Percentiles rank a stretch among this genome's conserved stretches.
Evolutionary conservation across 345 rosid species (phyloP).

Genomic region (Dovyalis caffra): DNA sequence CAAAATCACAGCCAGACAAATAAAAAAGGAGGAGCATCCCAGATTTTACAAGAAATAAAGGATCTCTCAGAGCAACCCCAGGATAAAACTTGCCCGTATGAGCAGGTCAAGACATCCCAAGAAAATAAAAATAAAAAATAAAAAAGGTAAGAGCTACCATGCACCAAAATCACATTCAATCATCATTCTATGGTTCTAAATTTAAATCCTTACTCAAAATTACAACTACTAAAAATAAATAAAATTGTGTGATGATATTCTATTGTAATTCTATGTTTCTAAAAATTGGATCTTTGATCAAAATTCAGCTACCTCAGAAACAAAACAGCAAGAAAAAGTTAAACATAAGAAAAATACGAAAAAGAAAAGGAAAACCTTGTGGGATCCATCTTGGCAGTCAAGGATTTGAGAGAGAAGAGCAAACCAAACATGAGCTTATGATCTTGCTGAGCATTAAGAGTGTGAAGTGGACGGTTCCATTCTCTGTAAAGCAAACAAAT

Average conservation of each 20-base stretch:
- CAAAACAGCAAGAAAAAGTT: background rate
- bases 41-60: too few relatives aligned
- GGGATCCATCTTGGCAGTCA: conserved; percentile 96
- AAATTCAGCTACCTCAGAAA: background rate
- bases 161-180: background rate
- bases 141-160: too few relatives aligned
- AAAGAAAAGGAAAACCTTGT: conserved; percentile 38
- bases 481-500: conserved; percentile 88
- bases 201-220: background rate
- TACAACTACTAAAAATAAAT: background rate
- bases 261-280: background rate
- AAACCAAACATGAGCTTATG: conserved; percentile 97
- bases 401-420: conserved; percentile 96
- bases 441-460: conserved; percentile 82
- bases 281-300: background rate
- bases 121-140: too few relatives aligned
- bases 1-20: too few relatives aligned
- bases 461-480: conserved; percentile 85
- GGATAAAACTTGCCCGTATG: too few relatives aligned
- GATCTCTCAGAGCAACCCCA: too few relatives aligned
- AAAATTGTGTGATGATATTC: background rate
- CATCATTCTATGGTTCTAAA: background rate
- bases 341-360: background rate
- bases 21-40: too few relatives aligned
- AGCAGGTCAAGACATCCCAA: too few relatives aligned